These are phyloP conservation scores for Blastosporella zonata DNA, from an alignment of 1,284 basidiomycete genomes.

Conservation along the genomic window DNA sequence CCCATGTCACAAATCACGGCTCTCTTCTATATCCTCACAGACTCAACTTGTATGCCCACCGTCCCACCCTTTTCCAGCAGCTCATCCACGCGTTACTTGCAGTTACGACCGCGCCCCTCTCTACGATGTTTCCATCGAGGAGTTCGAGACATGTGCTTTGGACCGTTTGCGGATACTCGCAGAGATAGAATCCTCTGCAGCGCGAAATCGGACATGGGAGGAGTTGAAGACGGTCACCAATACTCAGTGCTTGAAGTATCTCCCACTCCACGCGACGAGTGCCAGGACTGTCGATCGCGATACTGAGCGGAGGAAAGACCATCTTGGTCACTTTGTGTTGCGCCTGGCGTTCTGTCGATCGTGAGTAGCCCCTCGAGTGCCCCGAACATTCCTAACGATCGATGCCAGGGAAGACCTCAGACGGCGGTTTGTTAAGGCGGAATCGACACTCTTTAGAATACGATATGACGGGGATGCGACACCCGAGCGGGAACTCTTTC, in stretches of 20 bases:
- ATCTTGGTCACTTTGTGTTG: slow-evolving; percentile 93
- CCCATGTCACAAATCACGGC: slow-evolving; percentile 19
- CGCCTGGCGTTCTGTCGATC: slow-evolving; percentile 94
- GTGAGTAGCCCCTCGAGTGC: slow-evolving; percentile 48
- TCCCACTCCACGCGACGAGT: slow-evolving; percentile 68
- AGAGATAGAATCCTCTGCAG: slow-evolving; percentile 91
- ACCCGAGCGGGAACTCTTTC: slow-evolving; percentile 67
- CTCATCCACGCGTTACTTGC: background rate
- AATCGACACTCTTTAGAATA: slow-evolving; percentile 81
- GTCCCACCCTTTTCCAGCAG: background rate
- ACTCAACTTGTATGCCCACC: slow-evolving; percentile 22
- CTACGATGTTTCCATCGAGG: slow-evolving; percentile 92
- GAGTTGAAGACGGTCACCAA: slow-evolving; percentile 69
- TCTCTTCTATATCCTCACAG: slow-evolving; percentile 19
- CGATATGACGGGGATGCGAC: slow-evolving; percentile 76
- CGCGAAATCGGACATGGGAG: slow-evolving; percentile 78
- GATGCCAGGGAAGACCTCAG: slow-evolving; percentile 82
- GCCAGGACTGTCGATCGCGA: slow-evolving; percentile 50
- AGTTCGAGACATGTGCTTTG: slow-evolving; percentile 93
- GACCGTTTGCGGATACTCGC: slow-evolving; percentile 88
- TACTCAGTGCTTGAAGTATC: slow-evolving; percentile 64
- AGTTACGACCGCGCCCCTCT: slow-evolving; percentile 88
- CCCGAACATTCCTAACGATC: background rate
- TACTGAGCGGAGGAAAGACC: slow-evolving; percentile 79
- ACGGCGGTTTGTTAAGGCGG: slow-evolving; percentile 87